Percentiles rank a stretch among this genome's conserved stretches.
Evolutionary conservation across 495 filamentous ascomycete species (phyloP).

Genomic region (Alectoria sarmentosa): DNA sequence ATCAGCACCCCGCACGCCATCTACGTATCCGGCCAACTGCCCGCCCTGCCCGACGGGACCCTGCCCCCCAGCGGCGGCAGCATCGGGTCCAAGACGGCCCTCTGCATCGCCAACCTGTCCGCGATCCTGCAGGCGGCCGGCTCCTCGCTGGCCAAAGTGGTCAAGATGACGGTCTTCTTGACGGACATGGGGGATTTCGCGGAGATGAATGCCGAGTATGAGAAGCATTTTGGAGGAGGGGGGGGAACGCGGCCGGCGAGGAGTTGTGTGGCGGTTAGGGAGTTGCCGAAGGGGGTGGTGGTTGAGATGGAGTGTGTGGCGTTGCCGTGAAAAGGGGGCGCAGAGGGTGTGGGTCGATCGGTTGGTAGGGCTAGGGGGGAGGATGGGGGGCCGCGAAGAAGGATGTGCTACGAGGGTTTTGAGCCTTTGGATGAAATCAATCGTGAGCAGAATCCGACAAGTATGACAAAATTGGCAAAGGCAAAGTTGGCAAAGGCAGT

Average conservation of each 20-base stretch:
- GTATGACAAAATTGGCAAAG: no score
- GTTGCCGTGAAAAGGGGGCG: constrained; percentile 48
- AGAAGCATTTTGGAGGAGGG: constrained; percentile 62
- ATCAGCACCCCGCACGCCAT: constrained; percentile 74
- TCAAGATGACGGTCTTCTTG: constrained; percentile 78
- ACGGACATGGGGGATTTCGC: constrained; percentile 80
- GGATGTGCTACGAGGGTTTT: no score
- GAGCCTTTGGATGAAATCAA: no score
- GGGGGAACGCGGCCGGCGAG: constrained; percentile 63
- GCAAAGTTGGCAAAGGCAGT: neutral
- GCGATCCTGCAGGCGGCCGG: constrained; percentile 73
- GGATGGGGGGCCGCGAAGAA: no score
- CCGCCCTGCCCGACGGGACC: constrained; percentile 65
- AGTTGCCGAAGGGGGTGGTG: constrained; percentile 79
- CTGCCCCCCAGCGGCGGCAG: constrained; percentile 69
- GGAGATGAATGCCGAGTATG: constrained; percentile 83
- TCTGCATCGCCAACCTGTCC: constrained; percentile 70
- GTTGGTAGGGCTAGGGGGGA: neutral
- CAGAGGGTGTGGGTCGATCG: neutral
- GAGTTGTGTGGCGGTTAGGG: constrained; percentile 84
- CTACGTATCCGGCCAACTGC: constrained; percentile 93
- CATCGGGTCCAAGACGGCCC: constrained; percentile 68
- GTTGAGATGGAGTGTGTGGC: constrained; percentile 91
- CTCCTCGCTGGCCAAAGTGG: constrained; percentile 52
- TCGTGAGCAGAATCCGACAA: no score